These are phyloP conservation scores for Hypoxylon subgilvum DNA, from an alignment of 495 filamentous ascomycete species.

Conservation along the genomic window DNA sequence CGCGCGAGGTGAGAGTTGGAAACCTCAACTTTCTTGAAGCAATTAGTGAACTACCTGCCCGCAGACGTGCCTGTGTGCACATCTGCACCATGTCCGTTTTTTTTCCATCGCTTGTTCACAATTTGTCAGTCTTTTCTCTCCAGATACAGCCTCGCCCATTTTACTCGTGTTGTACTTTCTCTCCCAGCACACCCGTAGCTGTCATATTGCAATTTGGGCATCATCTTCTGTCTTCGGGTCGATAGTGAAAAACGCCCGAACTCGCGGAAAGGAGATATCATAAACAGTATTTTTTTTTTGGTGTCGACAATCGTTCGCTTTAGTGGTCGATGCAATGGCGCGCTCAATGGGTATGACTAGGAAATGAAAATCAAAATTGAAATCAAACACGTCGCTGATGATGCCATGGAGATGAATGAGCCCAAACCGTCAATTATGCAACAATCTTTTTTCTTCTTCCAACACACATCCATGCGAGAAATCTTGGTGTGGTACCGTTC, in stretches of 20 bases:
- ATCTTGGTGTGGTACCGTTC: constrained; percentile 12
- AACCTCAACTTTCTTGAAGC: constrained; percentile 17
- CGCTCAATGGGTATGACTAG: constrained; percentile 45
- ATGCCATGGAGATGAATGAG: constrained; percentile 47
- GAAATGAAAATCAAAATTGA: constrained; percentile 36
- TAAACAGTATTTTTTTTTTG: too few relatives aligned
- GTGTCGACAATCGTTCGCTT: constrained; percentile 41
- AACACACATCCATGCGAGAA: constrained; percentile 40
- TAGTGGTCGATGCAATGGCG: constrained; percentile 35
- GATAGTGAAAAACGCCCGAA: constrained; percentile 39
- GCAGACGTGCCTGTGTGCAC: constrained; percentile 10
- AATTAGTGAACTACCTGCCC: constrained; percentile 21
- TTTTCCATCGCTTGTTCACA: constrained; percentile 27
- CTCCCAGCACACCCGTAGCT: constrained; percentile 15
- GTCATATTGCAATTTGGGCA: constrained; percentile 27
- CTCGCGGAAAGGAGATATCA: constrained; percentile 39
- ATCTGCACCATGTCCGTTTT: constrained; percentile 20
- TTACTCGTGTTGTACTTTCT: constrained; percentile 23
- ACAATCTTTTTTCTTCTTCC: constrained; percentile 47
- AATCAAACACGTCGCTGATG: constrained; percentile 45
- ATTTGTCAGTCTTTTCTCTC: constrained; percentile 37
- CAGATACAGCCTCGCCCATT: constrained; percentile 28
- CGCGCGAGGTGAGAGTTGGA: constrained; percentile 14
- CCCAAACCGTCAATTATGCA: constrained; percentile 48
- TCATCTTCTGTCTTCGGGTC: constrained; percentile 29